Evolutionary conservation across 208 protist genomes (phyloP).

Genomic region (Wallacemonas sp.): DNA sequence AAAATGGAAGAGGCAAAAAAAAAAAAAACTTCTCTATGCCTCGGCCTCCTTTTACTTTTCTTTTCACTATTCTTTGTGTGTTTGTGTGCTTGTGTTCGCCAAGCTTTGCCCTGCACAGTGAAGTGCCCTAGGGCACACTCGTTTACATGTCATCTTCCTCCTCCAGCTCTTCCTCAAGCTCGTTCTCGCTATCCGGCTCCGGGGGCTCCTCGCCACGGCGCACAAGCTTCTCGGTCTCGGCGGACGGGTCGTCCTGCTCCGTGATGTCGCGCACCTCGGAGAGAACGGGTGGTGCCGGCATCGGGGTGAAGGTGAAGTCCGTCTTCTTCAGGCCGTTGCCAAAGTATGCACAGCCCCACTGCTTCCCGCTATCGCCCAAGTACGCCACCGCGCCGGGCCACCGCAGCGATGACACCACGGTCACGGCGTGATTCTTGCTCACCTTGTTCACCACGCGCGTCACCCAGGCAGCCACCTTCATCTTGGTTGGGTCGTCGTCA

Average conservation of each 20-base stretch:
- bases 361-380: conserved; percentile 68
- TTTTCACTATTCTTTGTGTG: too few species aligned
- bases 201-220: conserved; percentile 88
- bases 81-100: background rate
- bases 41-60: too few species aligned
- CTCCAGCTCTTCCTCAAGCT: conserved; percentile 62
- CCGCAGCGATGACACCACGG: conserved; percentile 80
- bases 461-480: conserved; percentile 85
- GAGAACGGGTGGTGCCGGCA: conserved; percentile 71
- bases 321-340: conserved; percentile 89
- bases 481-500: conserved; percentile 84
- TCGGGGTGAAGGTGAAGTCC: conserved; percentile 83
- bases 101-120: background rate
- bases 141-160: conserved; percentile 70
- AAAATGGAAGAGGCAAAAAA: background rate
- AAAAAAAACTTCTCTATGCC: background rate
- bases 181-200: conserved; percentile 87
- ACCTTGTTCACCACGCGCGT: conserved; percentile 77
- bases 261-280: conserved; percentile 81
- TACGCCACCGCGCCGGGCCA: conserved; percentile 91
- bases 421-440: conserved; percentile 82
- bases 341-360: conserved; percentile 89
- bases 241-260: conserved; percentile 86
- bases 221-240: conserved; percentile 89
- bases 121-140: conserved; percentile 2